Evolutionary conservation across 2,329 filamentous ascomycete genomes (phyloP).

Genomic region (Didymella pomorum): DNA sequence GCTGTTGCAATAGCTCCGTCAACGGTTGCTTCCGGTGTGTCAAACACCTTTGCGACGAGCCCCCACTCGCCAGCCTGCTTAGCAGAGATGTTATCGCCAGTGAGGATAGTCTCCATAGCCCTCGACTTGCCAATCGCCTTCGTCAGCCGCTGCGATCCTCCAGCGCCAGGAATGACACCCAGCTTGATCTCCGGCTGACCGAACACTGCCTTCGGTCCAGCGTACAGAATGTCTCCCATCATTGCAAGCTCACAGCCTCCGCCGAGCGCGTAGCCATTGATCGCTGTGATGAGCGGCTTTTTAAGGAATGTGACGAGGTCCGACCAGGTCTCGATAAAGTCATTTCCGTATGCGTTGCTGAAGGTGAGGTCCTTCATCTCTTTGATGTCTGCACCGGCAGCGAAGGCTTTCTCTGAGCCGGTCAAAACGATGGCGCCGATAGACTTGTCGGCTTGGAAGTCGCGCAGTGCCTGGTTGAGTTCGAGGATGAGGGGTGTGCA

Average conservation of each 20-base stretch:
- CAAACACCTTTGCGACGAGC: constrained; percentile 82
- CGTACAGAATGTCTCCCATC: constrained; percentile 97
- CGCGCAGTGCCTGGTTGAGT: constrained; percentile 61
- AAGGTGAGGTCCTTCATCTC: constrained; percentile 97
- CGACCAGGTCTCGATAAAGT: constrained; percentile 97
- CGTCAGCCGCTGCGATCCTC: constrained; percentile 88
- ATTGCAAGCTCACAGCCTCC: constrained; percentile 96
- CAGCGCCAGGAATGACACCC: constrained; percentile 89
- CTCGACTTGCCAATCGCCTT: constrained; percentile 62
- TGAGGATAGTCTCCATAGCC: constrained; percentile 59
- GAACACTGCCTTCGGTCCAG: constrained; percentile 84
- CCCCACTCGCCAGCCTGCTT: constrained; percentile 90
- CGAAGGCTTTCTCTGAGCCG: constrained; percentile 81
- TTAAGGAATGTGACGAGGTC: constrained; percentile 82
- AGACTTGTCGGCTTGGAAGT: constrained; percentile 43
- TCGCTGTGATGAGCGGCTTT: constrained; percentile 92
- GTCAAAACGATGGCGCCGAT: constrained; percentile 70
- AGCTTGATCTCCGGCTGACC: constrained; percentile 98
- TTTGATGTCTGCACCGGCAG: constrained; percentile 93
- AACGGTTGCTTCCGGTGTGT: constrained; percentile 81
- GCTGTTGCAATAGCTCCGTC: constrained; percentile 83
- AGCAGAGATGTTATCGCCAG: constrained; percentile 75
- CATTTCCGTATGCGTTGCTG: constrained; percentile 81
- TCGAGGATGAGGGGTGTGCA: constrained; percentile 90
- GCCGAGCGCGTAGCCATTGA: constrained; percentile 92